These are phyloP conservation scores for Prunus salicina DNA, from an alignment of 306 rosid genomes.

Conservation along the genomic window DNA sequence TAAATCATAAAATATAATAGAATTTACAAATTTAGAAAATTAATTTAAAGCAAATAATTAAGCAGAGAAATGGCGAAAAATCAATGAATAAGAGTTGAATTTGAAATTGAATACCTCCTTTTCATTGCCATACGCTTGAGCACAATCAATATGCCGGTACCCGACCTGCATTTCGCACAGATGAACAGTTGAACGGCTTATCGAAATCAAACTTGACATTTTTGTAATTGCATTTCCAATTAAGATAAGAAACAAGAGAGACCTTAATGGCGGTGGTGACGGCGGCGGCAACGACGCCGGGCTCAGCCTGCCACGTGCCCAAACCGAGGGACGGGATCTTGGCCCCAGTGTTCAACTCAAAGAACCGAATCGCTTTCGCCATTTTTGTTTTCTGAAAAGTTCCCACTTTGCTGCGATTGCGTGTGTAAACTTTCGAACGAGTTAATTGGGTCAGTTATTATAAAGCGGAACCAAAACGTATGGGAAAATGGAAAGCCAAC, in stretches of 20 bases:
- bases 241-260: neutral
- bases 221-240: neutral
- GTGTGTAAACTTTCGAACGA: neutral
- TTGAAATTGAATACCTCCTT: slow-evolving; percentile 38
- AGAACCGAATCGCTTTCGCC: slow-evolving; percentile 25
- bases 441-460: neutral
- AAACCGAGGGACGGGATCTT: slow-evolving; percentile 56
- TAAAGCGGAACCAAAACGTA: neutral
- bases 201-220: too few relatives aligned
- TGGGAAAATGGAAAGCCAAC: neutral
- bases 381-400: slow-evolving; percentile 6
- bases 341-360: slow-evolving; percentile 52
- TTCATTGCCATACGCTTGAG: slow-evolving; percentile 50
- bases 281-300: slow-evolving; percentile 39
- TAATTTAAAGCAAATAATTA: too few relatives aligned
- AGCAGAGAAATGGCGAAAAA: too few relatives aligned
- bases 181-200: neutral
- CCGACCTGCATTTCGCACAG: slow-evolving; percentile 39
- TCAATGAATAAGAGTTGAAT: too few relatives aligned
- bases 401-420: neutral
- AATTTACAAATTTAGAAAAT: neutral
- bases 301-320: slow-evolving; percentile 51
- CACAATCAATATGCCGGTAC: slow-evolving; percentile 69
- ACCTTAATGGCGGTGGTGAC: slow-evolving; percentile 57
- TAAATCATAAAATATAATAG: neutral